phyloP scores from a whole-genome alignment of 2,329 filamentous ascomycete species.

The Microdochium trichocladiopsis region DNA sequence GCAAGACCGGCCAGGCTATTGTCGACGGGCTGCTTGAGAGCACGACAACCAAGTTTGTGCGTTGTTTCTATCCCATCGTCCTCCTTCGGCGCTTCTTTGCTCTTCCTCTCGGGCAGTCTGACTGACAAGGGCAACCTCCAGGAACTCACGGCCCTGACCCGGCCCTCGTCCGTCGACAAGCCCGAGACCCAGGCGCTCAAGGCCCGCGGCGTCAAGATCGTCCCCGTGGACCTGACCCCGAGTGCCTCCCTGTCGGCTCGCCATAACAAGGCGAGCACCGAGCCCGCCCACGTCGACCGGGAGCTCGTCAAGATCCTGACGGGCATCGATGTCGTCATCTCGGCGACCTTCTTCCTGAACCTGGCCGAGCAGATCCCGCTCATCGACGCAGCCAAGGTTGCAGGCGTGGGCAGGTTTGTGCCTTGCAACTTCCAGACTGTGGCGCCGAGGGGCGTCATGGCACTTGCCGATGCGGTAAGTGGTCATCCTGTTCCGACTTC shows the following conservation, averaged over 20 bases:
- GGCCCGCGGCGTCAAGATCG: conserved; percentile 33
- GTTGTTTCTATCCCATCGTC: conserved; percentile 5
- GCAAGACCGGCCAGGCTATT: conserved; percentile 30
- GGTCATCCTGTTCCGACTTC: no score
- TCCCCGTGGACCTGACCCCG: conserved; percentile 32
- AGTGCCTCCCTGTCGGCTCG: no score
- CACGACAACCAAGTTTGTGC: conserved; percentile 15
- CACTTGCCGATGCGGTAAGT: neutral
- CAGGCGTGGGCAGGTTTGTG: neutral
- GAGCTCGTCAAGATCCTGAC: conserved; percentile 31
- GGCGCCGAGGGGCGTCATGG: neutral
- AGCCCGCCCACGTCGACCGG: conserved; percentile 19
- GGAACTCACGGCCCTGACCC: conserved; percentile 40
- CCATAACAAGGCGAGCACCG: no score
- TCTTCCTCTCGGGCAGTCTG: neutral
- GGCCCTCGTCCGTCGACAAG: conserved; percentile 38
- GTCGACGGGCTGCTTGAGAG: conserved; percentile 27
- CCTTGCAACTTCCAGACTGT: neutral
- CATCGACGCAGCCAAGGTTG: neutral
- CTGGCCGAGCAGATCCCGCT: neutral
- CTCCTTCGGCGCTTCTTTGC: no score
- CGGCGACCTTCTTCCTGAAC: neutral
- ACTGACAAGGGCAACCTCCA: conserved; percentile 9
- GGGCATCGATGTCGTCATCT: conserved; percentile 23
- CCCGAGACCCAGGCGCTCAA: conserved; percentile 30